These are phyloP conservation scores for Ceratocystis destructans DNA, from an alignment of 2,329 filamentous ascomycete species.

Conservation along the genomic window DNA sequence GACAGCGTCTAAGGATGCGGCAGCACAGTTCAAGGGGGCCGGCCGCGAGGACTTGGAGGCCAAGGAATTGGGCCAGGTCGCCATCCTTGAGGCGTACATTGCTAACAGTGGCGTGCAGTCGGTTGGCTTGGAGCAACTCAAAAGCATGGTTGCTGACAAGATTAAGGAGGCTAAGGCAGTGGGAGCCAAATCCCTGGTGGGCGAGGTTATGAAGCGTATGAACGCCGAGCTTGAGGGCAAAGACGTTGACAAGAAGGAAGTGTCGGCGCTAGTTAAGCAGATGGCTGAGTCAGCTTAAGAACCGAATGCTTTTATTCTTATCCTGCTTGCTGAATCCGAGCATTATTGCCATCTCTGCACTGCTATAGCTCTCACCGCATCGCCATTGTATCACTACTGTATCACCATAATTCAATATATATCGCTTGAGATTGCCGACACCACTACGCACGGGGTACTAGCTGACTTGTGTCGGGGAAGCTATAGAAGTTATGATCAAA, in stretches of 20 bases:
- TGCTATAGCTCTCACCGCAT: neutral
- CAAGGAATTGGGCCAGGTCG: constrained; percentile 54
- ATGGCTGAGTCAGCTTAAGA: constrained; percentile 15
- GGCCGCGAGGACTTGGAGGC: constrained; percentile 54
- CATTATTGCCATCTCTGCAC: neutral
- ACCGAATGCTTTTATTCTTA: neutral
- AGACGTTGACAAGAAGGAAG: constrained; percentile 46
- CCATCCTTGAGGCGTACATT: constrained; percentile 52
- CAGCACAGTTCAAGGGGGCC: constrained; percentile 48
- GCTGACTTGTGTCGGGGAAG: neutral
- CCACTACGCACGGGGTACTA: neutral
- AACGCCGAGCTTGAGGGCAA: constrained; percentile 45
- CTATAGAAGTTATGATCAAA: neutral
- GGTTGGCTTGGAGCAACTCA: constrained; percentile 45
- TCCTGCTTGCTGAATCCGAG: neutral
- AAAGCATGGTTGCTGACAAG: constrained; percentile 36
- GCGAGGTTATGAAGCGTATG: constrained; percentile 50
- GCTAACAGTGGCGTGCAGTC: constrained; percentile 44
- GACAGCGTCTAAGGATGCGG: constrained; percentile 43
- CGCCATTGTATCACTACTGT: constrained; percentile 15
- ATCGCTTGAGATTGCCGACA: neutral
- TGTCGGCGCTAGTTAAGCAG: constrained; percentile 50
- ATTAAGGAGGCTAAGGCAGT: constrained; percentile 38
- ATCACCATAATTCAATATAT: constrained; percentile 5
- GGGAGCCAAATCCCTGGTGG: constrained; percentile 36